Base-by-base conservation (phyloP, 208 protist genomes). In the Borovskyia barvae region DNA sequence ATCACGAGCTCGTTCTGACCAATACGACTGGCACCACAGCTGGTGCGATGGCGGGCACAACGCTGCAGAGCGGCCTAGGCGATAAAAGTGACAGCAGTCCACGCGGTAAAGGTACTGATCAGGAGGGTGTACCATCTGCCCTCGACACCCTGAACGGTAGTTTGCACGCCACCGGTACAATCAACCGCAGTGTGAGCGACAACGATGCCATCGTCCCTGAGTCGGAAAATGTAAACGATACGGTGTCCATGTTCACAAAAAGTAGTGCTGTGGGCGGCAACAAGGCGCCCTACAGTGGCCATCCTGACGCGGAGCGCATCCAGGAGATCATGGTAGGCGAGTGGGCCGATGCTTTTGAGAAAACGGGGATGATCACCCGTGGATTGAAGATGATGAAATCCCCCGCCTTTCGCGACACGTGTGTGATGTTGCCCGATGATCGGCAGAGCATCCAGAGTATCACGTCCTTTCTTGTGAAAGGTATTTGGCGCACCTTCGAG, bases 381-480 rank as follows among this genome's bases (percentile, higher is more conserved):
- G 88, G 91, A 8, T 48, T 98, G 24, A 50, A 73, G 25, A 65
- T 91, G 17, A 78, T 90, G 52, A 74, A 66, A 26, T 48, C 61
- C 26, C 29, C 82, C 20, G 52, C 72, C 29, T 85, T 88, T 45
- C 89, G 96, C 32, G 75, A 57, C 30, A 35, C 51, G 29, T 80
- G 73, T 55, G 92, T 99, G 59, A 99, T 99, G 98, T 85, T 96
- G 42, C 94, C 95, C 46, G 90, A 82, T 33, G 60, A 78, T 5
- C 63, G 97, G 17, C 89, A 98, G 57, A 58, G 88, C 39, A 60
- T 99, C 5, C 75, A 85, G 29, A 92, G 97, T 24, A 67, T 99
- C 29, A 85, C 98, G 28, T 77, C 94, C 1, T 72, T 99, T 20
- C 52, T 99, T 6, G 77, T 96, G 43, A 79, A 86, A 25, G 83